These are phyloP conservation scores for Solanum arcanum DNA, from an alignment of 257 asterid genomes.

Conservation along the genomic window DNA sequence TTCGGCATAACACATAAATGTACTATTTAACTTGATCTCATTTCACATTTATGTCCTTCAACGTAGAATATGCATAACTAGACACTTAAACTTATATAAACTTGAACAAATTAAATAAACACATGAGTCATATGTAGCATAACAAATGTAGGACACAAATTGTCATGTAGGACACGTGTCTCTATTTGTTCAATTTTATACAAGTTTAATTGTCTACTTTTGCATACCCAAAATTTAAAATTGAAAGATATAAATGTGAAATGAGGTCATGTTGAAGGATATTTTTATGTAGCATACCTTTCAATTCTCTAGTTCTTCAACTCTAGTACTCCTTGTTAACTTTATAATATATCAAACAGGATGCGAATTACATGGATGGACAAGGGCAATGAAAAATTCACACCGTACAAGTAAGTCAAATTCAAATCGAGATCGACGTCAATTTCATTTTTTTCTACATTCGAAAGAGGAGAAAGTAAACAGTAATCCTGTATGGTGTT, in stretches of 20 bases:
- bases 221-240: too few species aligned
- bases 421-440: not conserved
- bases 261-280: too few species aligned
- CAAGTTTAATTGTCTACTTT: too few species aligned
- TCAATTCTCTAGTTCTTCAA: not conserved
- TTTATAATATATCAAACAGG: constrained; percentile 1
- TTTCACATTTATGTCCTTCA: too few species aligned
- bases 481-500: not conserved
- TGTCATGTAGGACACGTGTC: too few species aligned
- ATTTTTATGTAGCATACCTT: not conserved
- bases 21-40: accelerated
- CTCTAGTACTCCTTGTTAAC: not conserved
- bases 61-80: too few species aligned
- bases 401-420: constrained; percentile 15
- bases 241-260: too few species aligned
- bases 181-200: too few species aligned
- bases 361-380: constrained; percentile 8
- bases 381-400: not conserved
- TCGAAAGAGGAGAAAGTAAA: not conserved
- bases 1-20: not conserved
- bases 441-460: not conserved
- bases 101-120: too few species aligned
- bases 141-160: too few species aligned
- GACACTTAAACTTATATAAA: too few species aligned
- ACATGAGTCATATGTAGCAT: too few species aligned